phyloP scores from a whole-genome alignment of 2,329 filamentous ascomycete species.

The Neofusicoccum parvum region DNA sequence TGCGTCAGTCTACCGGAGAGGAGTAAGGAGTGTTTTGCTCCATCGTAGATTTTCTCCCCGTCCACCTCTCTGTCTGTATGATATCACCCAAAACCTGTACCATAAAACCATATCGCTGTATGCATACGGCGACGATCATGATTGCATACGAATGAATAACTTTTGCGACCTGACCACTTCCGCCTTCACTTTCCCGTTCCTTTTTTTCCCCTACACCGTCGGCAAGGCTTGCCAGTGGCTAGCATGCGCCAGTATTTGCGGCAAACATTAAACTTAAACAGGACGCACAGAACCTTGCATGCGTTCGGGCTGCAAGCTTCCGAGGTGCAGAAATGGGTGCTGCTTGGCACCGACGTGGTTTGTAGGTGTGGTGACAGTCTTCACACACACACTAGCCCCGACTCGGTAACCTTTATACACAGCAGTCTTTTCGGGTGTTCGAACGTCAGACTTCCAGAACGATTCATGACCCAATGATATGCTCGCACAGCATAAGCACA shows the following conservation, averaged over 20 bases:
- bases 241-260: not conserved
- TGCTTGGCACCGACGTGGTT: not conserved
- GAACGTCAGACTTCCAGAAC: not conserved
- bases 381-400: not conserved
- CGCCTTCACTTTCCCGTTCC: not conserved
- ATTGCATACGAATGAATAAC: not conserved
- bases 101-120: not conserved
- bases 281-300: not conserved
- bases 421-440: not conserved
- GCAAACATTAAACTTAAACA: not conserved
- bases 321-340: not conserved
- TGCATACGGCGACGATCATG: not conserved
- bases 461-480: not conserved
- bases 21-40: not conserved
- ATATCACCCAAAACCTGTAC: conserved; percentile 4
- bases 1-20: conserved; percentile 24
- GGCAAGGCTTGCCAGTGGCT: too few species aligned
- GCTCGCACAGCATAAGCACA: not conserved
- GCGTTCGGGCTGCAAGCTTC: too few species aligned
- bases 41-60: not conserved
- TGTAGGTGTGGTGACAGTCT: not conserved
- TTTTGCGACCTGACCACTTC: not conserved
- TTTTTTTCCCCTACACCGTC: not conserved
- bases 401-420: not conserved
- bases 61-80: not conserved